Conservation (phyloP, 306 rosid species). For the Quercus bicolor region DNA sequence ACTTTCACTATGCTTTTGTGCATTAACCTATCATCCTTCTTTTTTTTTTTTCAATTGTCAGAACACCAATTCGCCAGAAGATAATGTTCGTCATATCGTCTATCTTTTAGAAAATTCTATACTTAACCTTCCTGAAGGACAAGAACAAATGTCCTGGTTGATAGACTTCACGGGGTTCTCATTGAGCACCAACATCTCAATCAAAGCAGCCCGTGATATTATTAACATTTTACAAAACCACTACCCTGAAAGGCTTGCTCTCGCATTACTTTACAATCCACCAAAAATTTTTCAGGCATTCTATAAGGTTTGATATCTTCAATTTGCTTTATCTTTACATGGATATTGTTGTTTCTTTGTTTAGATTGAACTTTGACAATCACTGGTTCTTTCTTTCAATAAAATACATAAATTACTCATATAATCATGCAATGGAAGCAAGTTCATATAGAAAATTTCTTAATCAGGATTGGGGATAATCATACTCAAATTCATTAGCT, state of each 20-base stretch:
- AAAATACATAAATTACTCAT: neutral
- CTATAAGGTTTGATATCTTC: conserved; percentile 59
- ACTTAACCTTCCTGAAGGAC: conserved; percentile 75
- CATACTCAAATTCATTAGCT: neutral
- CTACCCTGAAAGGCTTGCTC: conserved; percentile 91
- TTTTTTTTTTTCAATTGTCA: conserved; percentile 19
- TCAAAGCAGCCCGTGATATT: conserved; percentile 72
- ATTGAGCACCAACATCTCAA: conserved; percentile 40
- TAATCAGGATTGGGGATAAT: neutral
- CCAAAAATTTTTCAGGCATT: conserved; percentile 88
- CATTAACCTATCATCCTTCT: conserved; percentile 1
- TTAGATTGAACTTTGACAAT: neutral
- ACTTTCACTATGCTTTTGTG: neutral
- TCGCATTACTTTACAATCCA: conserved; percentile 70
- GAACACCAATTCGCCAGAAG: conserved; percentile 66
- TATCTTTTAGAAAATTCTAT: conserved; percentile 81
- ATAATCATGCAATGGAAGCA: neutral
- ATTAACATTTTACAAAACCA: conserved; percentile 75
- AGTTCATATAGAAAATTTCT: neutral
- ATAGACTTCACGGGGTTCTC: conserved; percentile 81
- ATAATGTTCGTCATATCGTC: conserved; percentile 64
- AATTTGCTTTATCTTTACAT: neutral
- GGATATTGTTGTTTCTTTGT: neutral
- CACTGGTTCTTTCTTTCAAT: neutral
- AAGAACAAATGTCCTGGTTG: conserved; percentile 93